Evolutionary conservation across 2,329 filamentous ascomycete genomes (phyloP).

Genomic region (Amylocarpus encephaloides): DNA sequence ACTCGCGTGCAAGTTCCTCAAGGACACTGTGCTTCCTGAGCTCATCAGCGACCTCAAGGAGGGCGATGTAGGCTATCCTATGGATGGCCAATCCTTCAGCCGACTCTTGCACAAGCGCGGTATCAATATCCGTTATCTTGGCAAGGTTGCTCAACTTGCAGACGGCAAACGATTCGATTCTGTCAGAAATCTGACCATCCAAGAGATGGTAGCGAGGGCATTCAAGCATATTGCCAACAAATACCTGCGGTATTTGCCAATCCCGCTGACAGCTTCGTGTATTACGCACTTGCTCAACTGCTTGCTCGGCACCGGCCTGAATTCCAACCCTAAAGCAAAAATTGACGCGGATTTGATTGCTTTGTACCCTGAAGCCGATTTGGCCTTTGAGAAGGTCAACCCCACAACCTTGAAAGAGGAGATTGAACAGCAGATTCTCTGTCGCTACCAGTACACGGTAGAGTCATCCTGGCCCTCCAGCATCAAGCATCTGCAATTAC

Average conservation of each 20-base stretch:
- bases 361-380: conserved; percentile 76
- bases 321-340: conserved; percentile 70
- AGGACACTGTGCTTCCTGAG: conserved; percentile 71
- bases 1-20: conserved; percentile 72
- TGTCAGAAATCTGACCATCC: conserved; percentile 68
- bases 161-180: conserved; percentile 68
- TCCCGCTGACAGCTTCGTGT: conserved; percentile 72
- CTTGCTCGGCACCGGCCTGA: conserved; percentile 70
- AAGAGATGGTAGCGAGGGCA: conserved; percentile 91
- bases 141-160: conserved; percentile 67
- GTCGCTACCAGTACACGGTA: conserved; percentile 72
- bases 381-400: conserved; percentile 73
- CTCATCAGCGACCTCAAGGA: conserved; percentile 82
- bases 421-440: conserved; percentile 63
- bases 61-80: conserved; percentile 92
- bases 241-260: conserved; percentile 73
- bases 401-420: conserved; percentile 63
- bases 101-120: conserved; percentile 90
- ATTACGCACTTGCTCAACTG: conserved; percentile 90
- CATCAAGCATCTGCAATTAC: conserved; percentile 71
- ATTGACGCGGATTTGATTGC: conserved; percentile 66
- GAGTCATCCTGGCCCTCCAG: conserved; percentile 59
- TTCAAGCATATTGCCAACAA: conserved; percentile 88
- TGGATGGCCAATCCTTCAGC: conserved; percentile 92
- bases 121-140: conserved; percentile 95